These are phyloP conservation scores for Blastocystis sp. DNA, from an alignment of 352 stramenopile species.

Conservation along the genomic window DNA sequence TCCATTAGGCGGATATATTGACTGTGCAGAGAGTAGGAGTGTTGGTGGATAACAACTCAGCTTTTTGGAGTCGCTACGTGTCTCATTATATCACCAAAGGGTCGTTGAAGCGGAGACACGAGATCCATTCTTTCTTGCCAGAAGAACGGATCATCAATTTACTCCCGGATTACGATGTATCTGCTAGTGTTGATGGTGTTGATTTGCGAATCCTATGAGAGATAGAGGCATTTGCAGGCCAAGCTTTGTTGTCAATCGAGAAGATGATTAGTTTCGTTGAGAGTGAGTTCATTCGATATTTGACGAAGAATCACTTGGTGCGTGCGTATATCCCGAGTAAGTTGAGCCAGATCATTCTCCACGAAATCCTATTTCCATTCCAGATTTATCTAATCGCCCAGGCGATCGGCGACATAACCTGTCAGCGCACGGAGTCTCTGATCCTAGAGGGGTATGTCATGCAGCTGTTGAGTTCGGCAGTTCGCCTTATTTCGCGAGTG, in stretches of 20 bases:
- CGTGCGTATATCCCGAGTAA: neutral
- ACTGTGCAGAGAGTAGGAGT: conserved; percentile 10
- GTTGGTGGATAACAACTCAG: neutral
- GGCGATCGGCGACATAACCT: neutral
- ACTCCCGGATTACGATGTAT: conserved; percentile 10
- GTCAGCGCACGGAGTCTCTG: conserved; percentile 28
- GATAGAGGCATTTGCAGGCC: conserved; percentile 7
- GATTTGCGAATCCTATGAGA: neutral
- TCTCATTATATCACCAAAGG: neutral
- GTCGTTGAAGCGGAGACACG: neutral
- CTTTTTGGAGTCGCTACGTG: conserved; percentile 58
- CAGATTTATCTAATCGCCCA: conserved; percentile 46
- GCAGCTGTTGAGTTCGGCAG: neutral
- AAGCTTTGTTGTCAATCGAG: neutral
- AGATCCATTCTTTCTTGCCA: neutral
- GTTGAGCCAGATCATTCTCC: neutral
- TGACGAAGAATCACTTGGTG: neutral
- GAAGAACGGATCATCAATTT: neutral
- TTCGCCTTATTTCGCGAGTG: neutral
- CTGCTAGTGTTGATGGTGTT: neutral
- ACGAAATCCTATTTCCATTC: conserved; percentile 40
- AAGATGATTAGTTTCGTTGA: neutral
- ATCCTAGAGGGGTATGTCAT: conserved; percentile 53
- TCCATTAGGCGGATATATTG: neutral
- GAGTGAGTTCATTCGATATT: neutral